Base-by-base conservation (phyloP, 1,284 basidiomycete genomes). In the Boletus calvinii region DNA sequence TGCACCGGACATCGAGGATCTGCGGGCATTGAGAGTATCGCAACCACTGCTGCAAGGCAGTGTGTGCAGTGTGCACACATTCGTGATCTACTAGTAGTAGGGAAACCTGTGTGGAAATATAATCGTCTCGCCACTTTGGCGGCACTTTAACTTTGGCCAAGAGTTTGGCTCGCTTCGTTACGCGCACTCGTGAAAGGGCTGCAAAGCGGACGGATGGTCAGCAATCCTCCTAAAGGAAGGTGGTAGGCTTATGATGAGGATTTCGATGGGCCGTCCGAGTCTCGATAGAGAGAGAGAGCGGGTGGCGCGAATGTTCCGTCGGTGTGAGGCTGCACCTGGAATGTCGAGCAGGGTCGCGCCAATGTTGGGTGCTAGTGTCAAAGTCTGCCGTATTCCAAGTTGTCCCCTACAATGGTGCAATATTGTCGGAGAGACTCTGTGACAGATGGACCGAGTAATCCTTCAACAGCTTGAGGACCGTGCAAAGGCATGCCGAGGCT, bases 1-100 rank as follows among this genome's bases (percentile, higher is more conserved):
- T 22, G 34, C 10, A 22, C 1, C n/a, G 4, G 6, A 22, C 0
- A n/a, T 24, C 11, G 37, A 35, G 24, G 26, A 49, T 46, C 47
- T 38, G 60, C 37, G 53, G 57, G 40, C 11, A 43, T 51, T 40
- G 20, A 40, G 41, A 42, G 44, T 34, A 45, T 47, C 24, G 6
- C n/a, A 26, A 18, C 32, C n/a, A n/a, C n/a, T 11, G 35, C 18
- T 26, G 24, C 20, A 24, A 30, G 31, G 59, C 48, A 29, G 47
- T 50, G 59, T 39, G n/a, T 13, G 11, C 22, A 24, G n/a, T n/a
- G n/a, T n/a, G n/a, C n/a, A n/a, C n/a, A n/a, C n/a, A n/a, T n/a
- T n/a, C n/a, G n/a, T n/a, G n/a, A n/a, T n/a, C n/a, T n/a, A n/a
- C n/a, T n/a, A n/a, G n/a, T n/a, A n/a, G n/a, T n/a, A n/a, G 15